Evolutionary conservation across 2,329 filamentous ascomycete genomes (phyloP).

Genomic region (Alternaria ethzedia): DNA sequence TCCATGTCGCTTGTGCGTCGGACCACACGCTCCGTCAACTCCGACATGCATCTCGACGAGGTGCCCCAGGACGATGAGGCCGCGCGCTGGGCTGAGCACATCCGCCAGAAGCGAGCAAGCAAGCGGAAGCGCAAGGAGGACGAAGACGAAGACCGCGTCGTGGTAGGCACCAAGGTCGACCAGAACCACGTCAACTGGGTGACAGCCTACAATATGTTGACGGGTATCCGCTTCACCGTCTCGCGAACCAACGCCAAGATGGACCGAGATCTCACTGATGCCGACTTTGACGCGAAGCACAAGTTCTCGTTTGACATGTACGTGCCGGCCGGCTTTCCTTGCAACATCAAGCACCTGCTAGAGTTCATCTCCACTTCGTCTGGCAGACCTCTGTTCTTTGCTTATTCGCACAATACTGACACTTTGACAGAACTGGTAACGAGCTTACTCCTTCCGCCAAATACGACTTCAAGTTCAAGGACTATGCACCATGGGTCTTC

Average conservation of each 20-base stretch:
- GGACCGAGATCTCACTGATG: slow-evolving; percentile 85
- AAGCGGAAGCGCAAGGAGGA: slow-evolving; percentile 85
- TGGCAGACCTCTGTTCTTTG: slow-evolving; percentile 11
- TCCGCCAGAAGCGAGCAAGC: slow-evolving; percentile 88
- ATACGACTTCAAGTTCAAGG: slow-evolving; percentile 99
- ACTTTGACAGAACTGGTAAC: slow-evolving; percentile 76
- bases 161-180: slow-evolving; percentile 97
- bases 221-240: slow-evolving; percentile 95
- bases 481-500: slow-evolving; percentile 99
- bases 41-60: slow-evolving; percentile 84
- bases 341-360: slow-evolving; percentile 18
- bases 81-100: slow-evolving; percentile 88
- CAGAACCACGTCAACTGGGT: slow-evolving; percentile 97
- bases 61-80: slow-evolving; percentile 88
- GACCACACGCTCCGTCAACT: slow-evolving; percentile 83
- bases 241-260: slow-evolving; percentile 97
- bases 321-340: slow-evolving; percentile 49
- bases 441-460: slow-evolving; percentile 97
- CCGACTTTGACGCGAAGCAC: slow-evolving; percentile 91
- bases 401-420: slow-evolving; percentile 35
- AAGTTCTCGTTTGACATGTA: slow-evolving; percentile 99
- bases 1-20: slow-evolving; percentile 84
- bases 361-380: slow-evolving; percentile 19
- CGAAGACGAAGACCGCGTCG: slow-evolving; percentile 85
- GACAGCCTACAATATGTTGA: slow-evolving; percentile 99